Conservation (phyloP, 352 stramenopile species). For the Phytophthora sp. region DNA sequence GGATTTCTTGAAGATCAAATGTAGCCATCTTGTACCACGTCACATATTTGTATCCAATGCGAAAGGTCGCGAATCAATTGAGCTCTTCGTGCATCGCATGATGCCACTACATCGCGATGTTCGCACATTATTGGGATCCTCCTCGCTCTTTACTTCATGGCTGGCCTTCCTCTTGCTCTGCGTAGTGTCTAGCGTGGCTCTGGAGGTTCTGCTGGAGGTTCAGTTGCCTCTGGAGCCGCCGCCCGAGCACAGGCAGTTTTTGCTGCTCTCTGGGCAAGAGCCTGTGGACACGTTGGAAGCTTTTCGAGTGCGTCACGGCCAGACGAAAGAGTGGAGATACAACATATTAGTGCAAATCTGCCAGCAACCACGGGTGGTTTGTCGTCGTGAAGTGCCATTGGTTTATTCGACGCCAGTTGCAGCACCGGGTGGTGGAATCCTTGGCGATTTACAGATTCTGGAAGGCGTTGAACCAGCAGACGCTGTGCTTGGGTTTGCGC, state of each 20-base stretch:
- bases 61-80: slow-evolving; percentile 19
- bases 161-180: slow-evolving; percentile 22
- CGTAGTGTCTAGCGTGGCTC: slow-evolving; percentile 20
- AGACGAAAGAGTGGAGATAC: slow-evolving; percentile 42
- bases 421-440: slow-evolving; percentile 17
- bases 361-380: slow-evolving; percentile 35
- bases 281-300: slow-evolving; percentile 60
- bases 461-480: slow-evolving; percentile 62
- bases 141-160: not conserved
- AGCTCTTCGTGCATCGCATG: not conserved
- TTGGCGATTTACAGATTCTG: slow-evolving; percentile 57
- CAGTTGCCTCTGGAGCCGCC: slow-evolving; percentile 32
- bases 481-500: slow-evolving; percentile 49
- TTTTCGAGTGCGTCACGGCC: slow-evolving; percentile 46
- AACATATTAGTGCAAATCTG: slow-evolving; percentile 53
- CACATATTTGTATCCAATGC: slow-evolving; percentile 23
- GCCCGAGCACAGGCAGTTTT: slow-evolving; percentile 29
- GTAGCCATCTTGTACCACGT: slow-evolving; percentile 6
- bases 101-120: slow-evolving; percentile 8
- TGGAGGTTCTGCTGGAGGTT: slow-evolving; percentile 31
- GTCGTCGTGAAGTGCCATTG: slow-evolving; percentile 41
- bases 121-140: not conserved
- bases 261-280: slow-evolving; percentile 47
- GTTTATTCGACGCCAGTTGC: slow-evolving; percentile 52
- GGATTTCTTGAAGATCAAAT: too few species aligned